phyloP scores from a whole-genome alignment of 768 basidiomycete genomes.

The Agaricus sinodeliciosus region DNA sequence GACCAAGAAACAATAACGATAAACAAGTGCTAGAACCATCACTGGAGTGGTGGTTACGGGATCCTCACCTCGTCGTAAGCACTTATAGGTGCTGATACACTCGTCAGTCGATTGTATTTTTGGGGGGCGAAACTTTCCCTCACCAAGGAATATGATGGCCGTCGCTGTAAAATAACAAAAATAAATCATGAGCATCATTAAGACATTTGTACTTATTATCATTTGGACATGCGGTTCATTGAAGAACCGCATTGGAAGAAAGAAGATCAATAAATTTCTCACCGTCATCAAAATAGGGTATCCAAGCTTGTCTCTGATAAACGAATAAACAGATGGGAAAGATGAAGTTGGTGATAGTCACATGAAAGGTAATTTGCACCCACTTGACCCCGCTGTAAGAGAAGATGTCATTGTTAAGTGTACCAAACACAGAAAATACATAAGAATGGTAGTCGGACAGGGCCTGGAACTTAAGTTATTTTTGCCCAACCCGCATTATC shows the following conservation, averaged over 20 bases:
- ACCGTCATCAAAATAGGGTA: slow-evolving; percentile 84
- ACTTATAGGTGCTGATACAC: slow-evolving; percentile 59
- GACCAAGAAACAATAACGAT: not conserved
- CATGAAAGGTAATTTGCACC: slow-evolving; percentile 14
- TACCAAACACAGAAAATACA: too few relatives aligned
- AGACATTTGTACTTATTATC: not conserved
- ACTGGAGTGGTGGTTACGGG: not conserved
- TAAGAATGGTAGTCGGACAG: not conserved
- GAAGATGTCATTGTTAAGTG: not conserved
- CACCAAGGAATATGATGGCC: slow-evolving; percentile 74
- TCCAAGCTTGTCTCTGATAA: slow-evolving; percentile 68
- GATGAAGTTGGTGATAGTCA: slow-evolving; percentile 3
- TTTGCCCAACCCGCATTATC: too few relatives aligned
- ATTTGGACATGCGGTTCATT: not conserved
- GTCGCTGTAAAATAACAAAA: slow-evolving; percentile 40
- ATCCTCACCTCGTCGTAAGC: slow-evolving; percentile 74
- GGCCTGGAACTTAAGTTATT: not conserved
- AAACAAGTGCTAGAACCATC: too few relatives aligned
- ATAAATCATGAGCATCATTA: slow-evolving; percentile 1
- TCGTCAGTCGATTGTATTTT: not conserved
- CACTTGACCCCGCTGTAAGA: slow-evolving; percentile 53
- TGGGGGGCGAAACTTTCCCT: not conserved
- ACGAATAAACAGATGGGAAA: not conserved
- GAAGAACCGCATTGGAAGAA: not conserved
- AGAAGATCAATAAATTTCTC: slow-evolving; percentile 17